Base-by-base conservation (phyloP, 2,329 filamentous ascomycete genomes). In the Botrytis galanthina region DNA sequence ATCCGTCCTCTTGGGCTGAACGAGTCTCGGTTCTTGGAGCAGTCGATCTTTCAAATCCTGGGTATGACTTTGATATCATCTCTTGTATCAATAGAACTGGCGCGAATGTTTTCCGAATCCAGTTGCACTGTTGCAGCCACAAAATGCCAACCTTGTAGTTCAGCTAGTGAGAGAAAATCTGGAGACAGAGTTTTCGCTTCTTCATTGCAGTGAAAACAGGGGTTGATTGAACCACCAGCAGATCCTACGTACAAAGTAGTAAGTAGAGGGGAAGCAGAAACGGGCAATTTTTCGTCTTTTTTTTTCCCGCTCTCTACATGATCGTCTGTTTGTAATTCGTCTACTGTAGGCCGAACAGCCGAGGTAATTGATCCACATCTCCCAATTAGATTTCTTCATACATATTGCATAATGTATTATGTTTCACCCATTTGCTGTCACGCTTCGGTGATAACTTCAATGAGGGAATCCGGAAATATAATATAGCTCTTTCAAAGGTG, bases 171-270 rank as follows among this genome's bases (percentile, higher is more conserved):
- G 18, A 42, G 35, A 42, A 68, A 68, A 68, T 68, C 66, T 57
- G 66, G 66, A 68, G 66, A 68, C 66, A 26, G 48, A 57, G 48
- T 42, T 68, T 68, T 68, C 46, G 32, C 46, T 68, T 48, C 18
- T 57, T 9, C 18, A 10, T 57, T 57, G 7, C n/a, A 57, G n/a
- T 57, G 51, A 16, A 22, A 20, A 54, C 46, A 67, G 37, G 64
- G 46, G 64, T 14, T 18, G 64, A 6, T 54, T 54, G 26, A 39
- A 54, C 46, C 35, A 54, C 20, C 32, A 68, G n/a, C n/a, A 20
- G 61, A 39, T 68, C 46, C 39, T 22, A 54, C 26, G n/a, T 44
- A 6, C 26, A 7, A 51, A 4, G 44, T 16, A n/a, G 20, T 7
- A 51, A 4, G 44, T 16, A n/a, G 20, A n/a, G 6, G 14, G 44